Evolutionary conservation across 129 eudicot species (phyloP), one percentile per base, ranked within the genome.

Genomic region (Pittosporum tobira): DNA sequence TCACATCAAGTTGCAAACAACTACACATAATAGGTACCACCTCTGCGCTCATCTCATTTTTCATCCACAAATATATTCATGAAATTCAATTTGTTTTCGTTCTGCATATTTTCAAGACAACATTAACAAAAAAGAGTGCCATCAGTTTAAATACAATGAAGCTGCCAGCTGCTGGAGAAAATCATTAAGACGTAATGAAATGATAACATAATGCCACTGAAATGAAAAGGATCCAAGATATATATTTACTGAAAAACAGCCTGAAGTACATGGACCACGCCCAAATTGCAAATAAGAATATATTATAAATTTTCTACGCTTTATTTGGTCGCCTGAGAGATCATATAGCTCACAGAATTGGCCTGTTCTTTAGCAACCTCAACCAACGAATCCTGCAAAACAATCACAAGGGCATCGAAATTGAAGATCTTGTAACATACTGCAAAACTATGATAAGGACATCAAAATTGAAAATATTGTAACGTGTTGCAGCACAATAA

Each of bases 351-450:
- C 21, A 84, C 50, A 22, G 87, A 73, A 64, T 67, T 84, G 22
- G 72, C 82, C 76, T 84, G 70, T 75, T 75, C 96, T 75, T 88
- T 88, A 24, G 96, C 96, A 50, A 63, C 81, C 73, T 88, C 94
- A 65, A 88, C 96, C 64, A 88, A 61, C 11, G 88, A 68, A 76
- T 88, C 96, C 94, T 88, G 65, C 72, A 75, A 60, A 52, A 37
- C 44, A 58, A 18, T 40, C 14, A 52, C 28, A 54, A 43, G 14
- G 22, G 3, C 21, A 45, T 25, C 19, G 22, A 62, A 61, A 20
- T 6, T 69, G 42, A 44, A 57, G 12, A n/a, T 28, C 28, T 22
- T 34, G 31, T 16, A 20, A 63, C 22, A 14, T 19, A 28, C 3
- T 61, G 59, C 55, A 54, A 22, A 34, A 63, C n/a, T n/a, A 50